phyloP scores from a whole-genome alignment of 768 basidiomycete species.

The Tulasnella sp. region DNA sequence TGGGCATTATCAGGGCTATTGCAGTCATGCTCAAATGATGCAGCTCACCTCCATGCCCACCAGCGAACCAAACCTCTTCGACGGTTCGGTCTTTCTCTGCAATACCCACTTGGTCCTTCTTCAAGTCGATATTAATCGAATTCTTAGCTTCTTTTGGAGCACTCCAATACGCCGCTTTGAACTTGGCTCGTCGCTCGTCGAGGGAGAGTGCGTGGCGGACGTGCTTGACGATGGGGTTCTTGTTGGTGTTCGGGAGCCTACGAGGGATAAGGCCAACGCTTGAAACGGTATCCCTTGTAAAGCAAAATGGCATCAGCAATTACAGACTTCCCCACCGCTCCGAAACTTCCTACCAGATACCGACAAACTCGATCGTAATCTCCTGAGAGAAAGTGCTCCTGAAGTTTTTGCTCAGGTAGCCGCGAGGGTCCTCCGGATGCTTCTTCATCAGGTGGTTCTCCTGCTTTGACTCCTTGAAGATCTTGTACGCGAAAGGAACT shows the following conservation, averaged over 20 bases:
- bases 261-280: conserved; percentile 9
- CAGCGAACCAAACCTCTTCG: conserved; percentile 12
- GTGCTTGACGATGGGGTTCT: conserved; percentile 15
- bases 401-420: conserved; percentile 38
- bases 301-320: background rate
- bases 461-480: conserved; percentile 43
- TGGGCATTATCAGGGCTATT: background rate
- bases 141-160: background rate
- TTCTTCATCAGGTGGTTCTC: conserved; percentile 30
- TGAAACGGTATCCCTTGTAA: conserved; percentile 1
- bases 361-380: conserved; percentile 65
- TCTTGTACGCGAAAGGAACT: conserved; percentile 60
- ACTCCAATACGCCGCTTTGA: conserved; percentile 15
- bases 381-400: conserved; percentile 54
- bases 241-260: background rate
- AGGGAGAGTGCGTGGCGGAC: conserved; percentile 23
- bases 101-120: background rate
- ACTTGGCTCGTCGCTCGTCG: conserved; percentile 21
- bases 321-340: background rate
- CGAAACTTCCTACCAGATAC: conserved; percentile 46
- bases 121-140: background rate
- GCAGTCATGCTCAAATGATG: too few relatives aligned
- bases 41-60: conserved; percentile 5
- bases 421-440: background rate
- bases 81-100: background rate